Evolutionary conservation across 2,329 filamentous ascomycete species (phyloP).

Genomic region (Colletotrichum caudatum): DNA sequence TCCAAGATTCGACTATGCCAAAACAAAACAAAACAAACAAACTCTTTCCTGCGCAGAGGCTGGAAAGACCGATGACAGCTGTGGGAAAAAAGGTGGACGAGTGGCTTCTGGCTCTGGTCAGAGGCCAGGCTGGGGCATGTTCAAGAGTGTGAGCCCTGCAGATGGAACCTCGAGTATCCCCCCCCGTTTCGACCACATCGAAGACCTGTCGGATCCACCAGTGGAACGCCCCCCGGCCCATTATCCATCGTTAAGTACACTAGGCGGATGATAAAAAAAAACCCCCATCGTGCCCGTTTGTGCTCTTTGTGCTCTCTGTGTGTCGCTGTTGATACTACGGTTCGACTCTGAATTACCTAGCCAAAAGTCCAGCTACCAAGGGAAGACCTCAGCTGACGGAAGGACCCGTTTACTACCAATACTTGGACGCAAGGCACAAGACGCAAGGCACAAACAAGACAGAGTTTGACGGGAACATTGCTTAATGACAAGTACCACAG

Average conservation of each 20-base stretch:
- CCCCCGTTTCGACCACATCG: constrained; percentile 43
- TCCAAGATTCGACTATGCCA: background rate
- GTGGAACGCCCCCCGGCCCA: constrained; percentile 36
- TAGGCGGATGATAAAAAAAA: constrained; percentile 20
- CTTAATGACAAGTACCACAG: constrained; percentile 13
- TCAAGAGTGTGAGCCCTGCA: constrained; percentile 41
- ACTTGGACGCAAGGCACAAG: constrained; percentile 7
- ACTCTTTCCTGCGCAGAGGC: constrained; percentile 25
- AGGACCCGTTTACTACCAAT: background rate
- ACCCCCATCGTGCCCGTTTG: constrained; percentile 28
- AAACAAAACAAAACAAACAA: constrained; percentile 26
- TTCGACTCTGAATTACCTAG: background rate
- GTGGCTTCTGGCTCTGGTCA: constrained; percentile 33
- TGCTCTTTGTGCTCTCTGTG: constrained; percentile 35
- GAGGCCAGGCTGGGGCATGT: constrained; percentile 38
- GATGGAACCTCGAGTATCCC: constrained; percentile 44
- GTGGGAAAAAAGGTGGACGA: constrained; percentile 28
- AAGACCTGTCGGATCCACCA: constrained; percentile 36
- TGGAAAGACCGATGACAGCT: constrained; percentile 25
- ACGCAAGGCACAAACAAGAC: background rate
- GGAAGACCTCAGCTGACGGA: background rate
- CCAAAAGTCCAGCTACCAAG: constrained; percentile 3
- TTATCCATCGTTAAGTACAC: constrained; percentile 24
- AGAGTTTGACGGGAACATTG: constrained; percentile 20
- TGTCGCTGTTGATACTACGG: constrained; percentile 3